Evolutionary conservation across 768 basidiomycete species (phyloP).

Genomic region (Lactarius indigo): DNA sequence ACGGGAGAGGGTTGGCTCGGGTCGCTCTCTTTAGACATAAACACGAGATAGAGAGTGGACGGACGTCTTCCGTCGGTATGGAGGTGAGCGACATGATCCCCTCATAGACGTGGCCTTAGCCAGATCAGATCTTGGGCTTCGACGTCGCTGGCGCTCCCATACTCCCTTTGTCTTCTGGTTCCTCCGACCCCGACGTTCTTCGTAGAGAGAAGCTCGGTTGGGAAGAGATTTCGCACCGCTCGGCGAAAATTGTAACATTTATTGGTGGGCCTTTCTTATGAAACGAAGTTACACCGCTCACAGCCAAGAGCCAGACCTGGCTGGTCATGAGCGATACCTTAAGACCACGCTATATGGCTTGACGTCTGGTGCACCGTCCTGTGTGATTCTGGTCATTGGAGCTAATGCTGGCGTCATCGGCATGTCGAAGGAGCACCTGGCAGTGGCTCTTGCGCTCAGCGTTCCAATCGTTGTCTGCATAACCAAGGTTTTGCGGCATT

Average conservation of each 20-base stretch:
- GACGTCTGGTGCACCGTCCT: constrained; percentile 91
- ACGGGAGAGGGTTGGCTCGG: constrained; percentile 77
- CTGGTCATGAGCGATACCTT: constrained; percentile 90
- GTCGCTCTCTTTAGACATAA: constrained; percentile 93
- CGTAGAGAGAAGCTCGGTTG: constrained; percentile 88
- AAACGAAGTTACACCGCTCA: not conserved
- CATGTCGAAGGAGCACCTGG: constrained; percentile 95
- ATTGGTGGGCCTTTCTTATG: constrained; percentile 50
- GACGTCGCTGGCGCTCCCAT: constrained; percentile 72
- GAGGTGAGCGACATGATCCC: constrained; percentile 52
- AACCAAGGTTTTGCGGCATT: constrained; percentile 64
- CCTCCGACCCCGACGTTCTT: constrained; percentile 57
- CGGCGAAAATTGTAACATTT: constrained; percentile 92
- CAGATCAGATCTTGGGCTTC: constrained; percentile 79
- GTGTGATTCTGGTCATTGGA: constrained; percentile 90
- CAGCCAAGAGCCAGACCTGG: constrained; percentile 57
- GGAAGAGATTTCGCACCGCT: constrained; percentile 89
- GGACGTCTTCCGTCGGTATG: constrained; percentile 96
- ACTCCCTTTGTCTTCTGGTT: constrained; percentile 58
- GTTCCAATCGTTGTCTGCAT: constrained; percentile 93
- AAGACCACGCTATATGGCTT: constrained; percentile 94
- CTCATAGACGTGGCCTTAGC: not conserved
- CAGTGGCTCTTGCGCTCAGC: constrained; percentile 88
- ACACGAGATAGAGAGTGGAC: constrained; percentile 93
- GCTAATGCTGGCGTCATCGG: constrained; percentile 90